Evolutionary conservation across 495 filamentous ascomycete genomes (phyloP).

Genomic region (Tricharina praecox): DNA sequence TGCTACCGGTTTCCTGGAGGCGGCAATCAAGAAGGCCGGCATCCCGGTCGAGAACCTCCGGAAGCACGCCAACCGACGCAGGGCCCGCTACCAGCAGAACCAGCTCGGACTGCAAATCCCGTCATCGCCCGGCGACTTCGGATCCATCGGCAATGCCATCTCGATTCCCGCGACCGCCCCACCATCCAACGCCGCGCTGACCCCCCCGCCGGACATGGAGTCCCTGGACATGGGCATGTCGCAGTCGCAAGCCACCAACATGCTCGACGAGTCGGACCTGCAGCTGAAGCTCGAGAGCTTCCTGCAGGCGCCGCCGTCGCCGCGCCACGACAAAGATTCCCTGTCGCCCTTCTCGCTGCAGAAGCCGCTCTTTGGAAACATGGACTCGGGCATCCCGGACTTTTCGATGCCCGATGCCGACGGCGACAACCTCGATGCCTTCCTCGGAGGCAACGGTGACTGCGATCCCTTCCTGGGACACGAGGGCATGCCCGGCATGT

Average conservation of each 20-base stretch:
- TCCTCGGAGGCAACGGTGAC: conserved; percentile 13
- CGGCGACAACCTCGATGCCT: conserved; percentile 12
- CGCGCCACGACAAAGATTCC: conserved; percentile 13
- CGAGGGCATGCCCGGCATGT: conserved; percentile 12
- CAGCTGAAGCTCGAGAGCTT: conserved; percentile 26
- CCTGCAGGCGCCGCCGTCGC: conserved; percentile 22
- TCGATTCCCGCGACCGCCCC: conserved; percentile 22
- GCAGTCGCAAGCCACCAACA: not conserved
- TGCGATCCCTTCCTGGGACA: conserved; percentile 25
- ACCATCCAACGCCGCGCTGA: conserved; percentile 24
- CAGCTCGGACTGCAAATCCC: not conserved
- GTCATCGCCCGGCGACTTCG: not conserved
- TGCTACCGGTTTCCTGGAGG: conserved; percentile 67
- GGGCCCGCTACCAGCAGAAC: conserved; percentile 11
- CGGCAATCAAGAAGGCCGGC: conserved; percentile 63
- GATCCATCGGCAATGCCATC: conserved; percentile 9
- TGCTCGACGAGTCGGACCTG: conserved; percentile 18
- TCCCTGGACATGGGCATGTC: conserved; percentile 1
- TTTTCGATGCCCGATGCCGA: conserved; percentile 22
- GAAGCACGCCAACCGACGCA: conserved; percentile 14
- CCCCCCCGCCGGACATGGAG: conserved; percentile 22
- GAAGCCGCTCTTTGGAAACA: not conserved
- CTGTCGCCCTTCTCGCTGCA: not conserved
- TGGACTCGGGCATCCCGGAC: conserved; percentile 15
- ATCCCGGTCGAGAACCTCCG: conserved; percentile 33